Evolutionary conservation across 2,329 filamentous ascomycete genomes (phyloP).

Genomic region (Cryphonectria naterciae): DNA sequence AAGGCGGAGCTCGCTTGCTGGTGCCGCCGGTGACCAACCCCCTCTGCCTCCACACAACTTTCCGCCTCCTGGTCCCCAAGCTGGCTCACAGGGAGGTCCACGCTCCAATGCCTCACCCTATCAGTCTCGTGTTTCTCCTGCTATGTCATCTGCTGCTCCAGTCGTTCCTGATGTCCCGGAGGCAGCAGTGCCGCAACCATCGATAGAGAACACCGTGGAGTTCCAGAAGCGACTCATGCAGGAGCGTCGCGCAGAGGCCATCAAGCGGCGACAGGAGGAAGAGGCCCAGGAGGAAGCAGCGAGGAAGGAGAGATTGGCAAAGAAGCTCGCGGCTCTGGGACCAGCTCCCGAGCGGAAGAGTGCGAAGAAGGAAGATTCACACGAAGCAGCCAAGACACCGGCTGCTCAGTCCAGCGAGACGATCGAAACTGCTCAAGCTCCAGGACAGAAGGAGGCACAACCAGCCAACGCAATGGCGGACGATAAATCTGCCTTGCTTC

Average conservation of each 20-base stretch:
- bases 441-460: conserved; percentile 30
- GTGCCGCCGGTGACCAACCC: conserved; percentile 55
- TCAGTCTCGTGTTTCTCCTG: conserved; percentile 51
- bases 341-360: conserved; percentile 65
- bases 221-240: conserved; percentile 74
- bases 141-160: conserved; percentile 45
- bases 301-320: conserved; percentile 69
- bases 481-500: conserved; percentile 25
- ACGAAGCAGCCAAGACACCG: conserved; percentile 44
- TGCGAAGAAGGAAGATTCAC: conserved; percentile 55
- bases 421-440: conserved; percentile 9
- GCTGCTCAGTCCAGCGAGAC: conserved; percentile 35
- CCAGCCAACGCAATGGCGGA: conserved; percentile 31
- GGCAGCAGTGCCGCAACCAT: conserved; percentile 36
- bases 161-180: conserved; percentile 39
- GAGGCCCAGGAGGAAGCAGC: conserved; percentile 75
- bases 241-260: conserved; percentile 70
- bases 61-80: conserved; percentile 42
- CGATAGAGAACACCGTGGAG: conserved; percentile 59
- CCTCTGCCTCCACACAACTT: conserved; percentile 53
- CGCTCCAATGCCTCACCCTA: conserved; percentile 42
- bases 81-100: conserved; percentile 37
- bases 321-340: conserved; percentile 73
- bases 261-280: conserved; percentile 69
- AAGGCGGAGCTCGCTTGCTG: conserved; percentile 54